phyloP scores from a whole-genome alignment of 352 stramenopile genomes.

The Paralagenidium karlingii region DNA sequence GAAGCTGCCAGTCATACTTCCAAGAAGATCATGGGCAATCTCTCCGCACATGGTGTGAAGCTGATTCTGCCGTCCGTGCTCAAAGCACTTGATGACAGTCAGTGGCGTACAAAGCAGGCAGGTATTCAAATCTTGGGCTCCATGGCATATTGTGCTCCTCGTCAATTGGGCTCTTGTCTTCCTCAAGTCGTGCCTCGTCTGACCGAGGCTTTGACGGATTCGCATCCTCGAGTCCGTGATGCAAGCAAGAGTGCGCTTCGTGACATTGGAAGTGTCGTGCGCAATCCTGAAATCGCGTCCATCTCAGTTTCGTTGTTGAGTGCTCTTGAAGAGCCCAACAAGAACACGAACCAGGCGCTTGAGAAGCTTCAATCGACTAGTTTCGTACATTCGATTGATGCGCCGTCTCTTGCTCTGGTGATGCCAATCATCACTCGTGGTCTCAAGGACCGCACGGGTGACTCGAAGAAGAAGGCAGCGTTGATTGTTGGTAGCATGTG shows the following conservation, averaged over 20 bases:
- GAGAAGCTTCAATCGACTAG: conserved; percentile 96
- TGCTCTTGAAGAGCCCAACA: conserved; percentile 92
- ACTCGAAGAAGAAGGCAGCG: conserved; percentile 97
- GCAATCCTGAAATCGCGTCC: conserved; percentile 97
- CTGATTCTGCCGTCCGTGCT: conserved; percentile 96
- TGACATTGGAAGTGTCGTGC: conserved; percentile 96
- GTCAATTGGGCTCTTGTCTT: conserved; percentile 96
- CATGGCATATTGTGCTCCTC: conserved; percentile 97
- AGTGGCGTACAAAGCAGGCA: conserved; percentile 98
- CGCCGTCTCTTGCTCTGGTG: conserved; percentile 97
- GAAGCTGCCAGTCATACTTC: conserved; percentile 91
- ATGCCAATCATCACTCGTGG: conserved; percentile 98
- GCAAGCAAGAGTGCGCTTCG: conserved; percentile 92
- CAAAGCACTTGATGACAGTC: conserved; percentile 85
- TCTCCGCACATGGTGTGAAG: conserved; percentile 98
- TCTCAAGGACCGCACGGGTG: conserved; percentile 93
- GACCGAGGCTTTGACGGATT: conserved; percentile 95
- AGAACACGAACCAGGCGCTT: conserved; percentile 87
- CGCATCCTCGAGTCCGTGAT: conserved; percentile 96
- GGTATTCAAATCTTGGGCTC: conserved; percentile 96
- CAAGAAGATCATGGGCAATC: conserved; percentile 97
- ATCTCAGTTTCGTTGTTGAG: conserved; percentile 91
- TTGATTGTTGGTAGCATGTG: conserved; percentile 99
- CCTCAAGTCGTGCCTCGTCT: conserved; percentile 98
- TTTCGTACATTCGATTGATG: conserved; percentile 99